phyloP scores from a whole-genome alignment of 345 rosid genomes.

The Leavenworthia alabamica region DNA sequence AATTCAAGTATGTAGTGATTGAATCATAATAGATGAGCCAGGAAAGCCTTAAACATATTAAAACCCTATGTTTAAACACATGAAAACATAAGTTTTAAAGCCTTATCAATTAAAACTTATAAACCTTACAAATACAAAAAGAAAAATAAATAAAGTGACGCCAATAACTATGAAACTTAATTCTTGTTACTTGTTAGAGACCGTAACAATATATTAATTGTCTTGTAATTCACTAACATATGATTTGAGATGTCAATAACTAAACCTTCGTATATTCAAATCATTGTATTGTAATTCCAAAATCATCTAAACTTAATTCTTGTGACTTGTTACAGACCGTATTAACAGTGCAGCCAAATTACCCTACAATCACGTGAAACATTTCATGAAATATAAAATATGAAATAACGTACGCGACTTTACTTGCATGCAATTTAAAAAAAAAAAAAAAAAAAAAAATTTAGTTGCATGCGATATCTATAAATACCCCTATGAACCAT shows the following conservation, averaged over 20 bases:
- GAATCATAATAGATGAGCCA: neutral
- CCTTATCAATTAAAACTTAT: neutral
- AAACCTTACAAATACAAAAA: neutral
- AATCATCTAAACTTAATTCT: slow-evolving; percentile 17
- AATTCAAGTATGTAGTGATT: neutral
- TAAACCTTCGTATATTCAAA: slow-evolving; percentile 7
- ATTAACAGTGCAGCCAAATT: slow-evolving; percentile 12
- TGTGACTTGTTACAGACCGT: neutral
- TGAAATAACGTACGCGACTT: slow-evolving; percentile 3
- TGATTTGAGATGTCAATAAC: too few species aligned
- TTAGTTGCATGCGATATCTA: slow-evolving; percentile 23
- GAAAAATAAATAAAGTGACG: too few species aligned
- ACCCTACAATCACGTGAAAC: slow-evolving; percentile 15
- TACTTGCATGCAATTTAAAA: slow-evolving; percentile 22
- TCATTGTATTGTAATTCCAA: slow-evolving; percentile 8
- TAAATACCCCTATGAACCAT: slow-evolving; percentile 11
- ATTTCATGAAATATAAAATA: too few species aligned
- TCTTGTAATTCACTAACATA: too few species aligned
- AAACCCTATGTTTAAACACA: neutral
- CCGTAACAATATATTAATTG: too few species aligned
- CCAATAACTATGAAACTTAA: too few species aligned
- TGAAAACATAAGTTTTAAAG: too few species aligned
- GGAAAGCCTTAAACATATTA: neutral
- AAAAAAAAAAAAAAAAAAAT: too few species aligned
- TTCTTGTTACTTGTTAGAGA: too few species aligned